Percentiles rank a stretch among this genome's conserved stretches.
phyloP scores from a whole-genome alignment of 2,329 filamentous ascomycete genomes.

The Orbilia javanica region DNA sequence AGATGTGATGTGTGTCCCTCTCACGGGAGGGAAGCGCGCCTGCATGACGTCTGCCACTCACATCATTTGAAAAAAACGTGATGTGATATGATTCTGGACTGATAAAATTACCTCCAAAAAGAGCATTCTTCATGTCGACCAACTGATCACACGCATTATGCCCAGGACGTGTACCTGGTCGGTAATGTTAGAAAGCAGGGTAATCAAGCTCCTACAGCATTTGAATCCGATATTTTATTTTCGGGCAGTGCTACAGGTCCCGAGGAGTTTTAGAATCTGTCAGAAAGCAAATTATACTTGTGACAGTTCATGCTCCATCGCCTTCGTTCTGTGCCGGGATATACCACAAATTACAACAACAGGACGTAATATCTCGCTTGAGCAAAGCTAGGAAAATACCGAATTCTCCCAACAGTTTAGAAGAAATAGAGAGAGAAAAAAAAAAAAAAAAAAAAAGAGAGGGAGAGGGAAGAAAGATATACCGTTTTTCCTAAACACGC shows the following conservation, averaged over 20 bases:
- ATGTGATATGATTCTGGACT: conserved; percentile 18
- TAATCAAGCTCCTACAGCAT: conserved; percentile 12
- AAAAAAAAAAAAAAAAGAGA: no score
- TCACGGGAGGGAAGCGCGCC: conserved; percentile 22
- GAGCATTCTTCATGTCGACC: conserved; percentile 6
- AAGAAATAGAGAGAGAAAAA: not conserved
- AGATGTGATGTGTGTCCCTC: not conserved
- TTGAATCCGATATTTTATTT: conserved; percentile 5
- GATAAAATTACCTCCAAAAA: conserved; percentile 16
- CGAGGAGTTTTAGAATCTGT: conserved; percentile 11
- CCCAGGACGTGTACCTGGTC: not conserved
- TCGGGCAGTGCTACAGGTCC: conserved; percentile 10
- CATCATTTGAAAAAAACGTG: conserved; percentile 5
- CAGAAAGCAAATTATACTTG: conserved; percentile 13
- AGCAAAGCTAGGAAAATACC: conserved; percentile 6
- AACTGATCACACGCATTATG: conserved; percentile 12
- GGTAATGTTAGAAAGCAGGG: conserved; percentile 10
- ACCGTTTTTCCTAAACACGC: no score
- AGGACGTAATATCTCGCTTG: not conserved
- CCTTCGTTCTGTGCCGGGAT: not conserved
- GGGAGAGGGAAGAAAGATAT: not conserved
- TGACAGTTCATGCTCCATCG: conserved; percentile 13
- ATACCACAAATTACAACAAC: conserved; percentile 17
- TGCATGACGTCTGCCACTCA: conserved; percentile 23
- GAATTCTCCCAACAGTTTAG: conserved; percentile 16